Conservation (phyloP, 257 asterid genomes). For the Ehretia macrophylla region DNA sequence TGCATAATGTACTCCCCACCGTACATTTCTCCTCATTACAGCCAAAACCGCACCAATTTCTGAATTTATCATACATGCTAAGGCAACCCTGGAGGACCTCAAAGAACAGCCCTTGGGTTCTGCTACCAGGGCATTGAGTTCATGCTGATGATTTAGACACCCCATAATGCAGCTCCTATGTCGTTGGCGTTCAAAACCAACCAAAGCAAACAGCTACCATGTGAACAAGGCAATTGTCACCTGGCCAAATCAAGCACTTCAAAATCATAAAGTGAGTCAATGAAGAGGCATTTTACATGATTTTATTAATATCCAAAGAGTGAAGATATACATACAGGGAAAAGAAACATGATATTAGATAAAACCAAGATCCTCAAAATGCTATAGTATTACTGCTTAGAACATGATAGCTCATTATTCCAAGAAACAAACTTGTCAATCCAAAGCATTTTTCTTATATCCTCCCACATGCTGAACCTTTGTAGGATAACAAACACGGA, state of each 20-base stretch:
- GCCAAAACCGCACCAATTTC: conserved; percentile 98
- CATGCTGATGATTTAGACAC: conserved; percentile 40
- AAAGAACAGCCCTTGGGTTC: conserved; percentile 29
- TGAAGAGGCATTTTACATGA: not conserved
- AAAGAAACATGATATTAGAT: no score
- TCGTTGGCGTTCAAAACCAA: conserved; percentile 24
- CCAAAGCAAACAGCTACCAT: conserved; percentile 19
- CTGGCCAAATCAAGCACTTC: conserved; percentile 11
- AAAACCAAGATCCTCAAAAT: no score
- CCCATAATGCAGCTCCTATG: conserved; percentile 39
- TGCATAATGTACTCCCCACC: conserved; percentile 91
- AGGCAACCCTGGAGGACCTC: conserved; percentile 67
- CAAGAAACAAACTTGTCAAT: no score
- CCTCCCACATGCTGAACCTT: no score
- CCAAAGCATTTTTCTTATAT: no score
- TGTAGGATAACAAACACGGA: no score
- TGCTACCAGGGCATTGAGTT: conserved; percentile 37
- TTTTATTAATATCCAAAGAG: not conserved
- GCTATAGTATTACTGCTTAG: no score
- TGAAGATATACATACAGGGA: no score
- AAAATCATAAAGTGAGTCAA: not conserved
- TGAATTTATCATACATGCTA: conserved; percentile 85
- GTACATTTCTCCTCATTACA: conserved; percentile 97
- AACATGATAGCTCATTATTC: no score
- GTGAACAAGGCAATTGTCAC: conserved; percentile 23